phyloP scores from a whole-genome alignment of 2,329 filamentous ascomycete species.

The Ceratocystis harringtonii region DNA sequence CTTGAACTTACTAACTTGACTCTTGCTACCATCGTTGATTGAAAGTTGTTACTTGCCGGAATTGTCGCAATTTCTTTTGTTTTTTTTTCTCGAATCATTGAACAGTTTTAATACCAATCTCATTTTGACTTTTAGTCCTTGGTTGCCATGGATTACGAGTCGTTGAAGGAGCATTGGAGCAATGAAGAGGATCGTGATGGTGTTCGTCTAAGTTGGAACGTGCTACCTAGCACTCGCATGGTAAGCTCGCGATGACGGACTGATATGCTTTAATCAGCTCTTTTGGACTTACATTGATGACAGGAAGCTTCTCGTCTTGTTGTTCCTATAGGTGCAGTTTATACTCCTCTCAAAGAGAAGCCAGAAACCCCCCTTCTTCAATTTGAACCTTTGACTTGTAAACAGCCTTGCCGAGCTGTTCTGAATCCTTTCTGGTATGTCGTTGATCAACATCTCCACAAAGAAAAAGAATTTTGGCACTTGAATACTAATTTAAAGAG shows the following conservation, averaged over 20 bases:
- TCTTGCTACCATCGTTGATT: neutral
- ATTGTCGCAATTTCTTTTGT: neutral
- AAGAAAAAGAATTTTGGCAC: no score
- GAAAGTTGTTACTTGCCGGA: neutral
- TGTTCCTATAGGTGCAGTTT: slow-evolving; percentile 88
- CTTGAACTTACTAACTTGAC: neutral
- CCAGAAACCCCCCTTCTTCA: slow-evolving; percentile 75
- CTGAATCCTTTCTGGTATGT: slow-evolving; percentile 87
- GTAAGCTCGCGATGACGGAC: slow-evolving; percentile 43
- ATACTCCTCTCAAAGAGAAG: slow-evolving; percentile 93
- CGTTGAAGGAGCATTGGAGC: slow-evolving; percentile 88
- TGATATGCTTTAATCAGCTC: neutral
- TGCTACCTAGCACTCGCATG: slow-evolving; percentile 96
- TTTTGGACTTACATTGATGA: slow-evolving; percentile 22
- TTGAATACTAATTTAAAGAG: no score
- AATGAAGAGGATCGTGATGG: slow-evolving; percentile 95
- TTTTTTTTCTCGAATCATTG: neutral
- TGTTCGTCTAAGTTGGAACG: slow-evolving; percentile 94
- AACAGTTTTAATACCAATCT: neutral
- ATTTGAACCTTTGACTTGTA: slow-evolving; percentile 95
- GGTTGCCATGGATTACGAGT: slow-evolving; percentile 69
- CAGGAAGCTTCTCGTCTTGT: slow-evolving; percentile 89
- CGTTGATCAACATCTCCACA: no score
- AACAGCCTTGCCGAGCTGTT: slow-evolving; percentile 85
- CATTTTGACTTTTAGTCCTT: neutral